Percentiles rank a stretch among this genome's conserved stretches.
Conservation (phyloP, 164 flowering plant genomes). For the Paratinospora sagittata region DNA sequence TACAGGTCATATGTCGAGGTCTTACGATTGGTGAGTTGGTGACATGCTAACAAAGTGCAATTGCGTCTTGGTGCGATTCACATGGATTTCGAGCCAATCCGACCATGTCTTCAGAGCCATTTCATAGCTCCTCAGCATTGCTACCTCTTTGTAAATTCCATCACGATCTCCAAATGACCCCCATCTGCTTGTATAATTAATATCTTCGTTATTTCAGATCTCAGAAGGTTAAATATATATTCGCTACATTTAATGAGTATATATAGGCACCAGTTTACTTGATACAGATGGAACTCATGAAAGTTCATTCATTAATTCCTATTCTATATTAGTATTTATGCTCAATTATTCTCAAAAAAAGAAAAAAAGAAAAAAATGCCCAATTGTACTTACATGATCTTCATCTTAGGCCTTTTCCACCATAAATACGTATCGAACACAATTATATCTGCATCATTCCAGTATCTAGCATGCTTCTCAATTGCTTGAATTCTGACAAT, state of each 20-base stretch:
- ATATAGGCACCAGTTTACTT: too few species aligned
- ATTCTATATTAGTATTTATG: too few species aligned
- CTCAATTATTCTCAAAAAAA: too few species aligned
- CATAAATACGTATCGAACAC: slow-evolving; percentile 72
- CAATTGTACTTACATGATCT: slow-evolving; percentile 55
- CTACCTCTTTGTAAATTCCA: slow-evolving; percentile 44
- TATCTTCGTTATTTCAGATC: neutral
- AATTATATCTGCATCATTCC: slow-evolving; percentile 68
- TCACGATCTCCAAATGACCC: slow-evolving; percentile 47
- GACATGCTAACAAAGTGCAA: slow-evolving; percentile 64
- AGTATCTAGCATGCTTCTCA: slow-evolving; percentile 59
- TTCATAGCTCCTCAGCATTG: slow-evolving; percentile 44
- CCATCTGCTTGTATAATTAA: slow-evolving; percentile 40
- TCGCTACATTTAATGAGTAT: neutral
- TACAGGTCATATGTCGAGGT: too few species aligned
- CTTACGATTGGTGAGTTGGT: slow-evolving; percentile 42
- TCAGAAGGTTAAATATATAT: too few species aligned
- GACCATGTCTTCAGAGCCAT: slow-evolving; percentile 74
- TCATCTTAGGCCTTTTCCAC: slow-evolving; percentile 72
- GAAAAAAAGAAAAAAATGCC: too few species aligned
- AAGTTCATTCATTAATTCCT: too few species aligned
- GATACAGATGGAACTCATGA: neutral
- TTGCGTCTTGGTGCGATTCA: slow-evolving; percentile 39
- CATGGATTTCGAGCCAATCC: slow-evolving; percentile 59
- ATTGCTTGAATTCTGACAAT: slow-evolving; percentile 50